A percentile compares a stretch with the other conserved stretches of the same genome.
These are phyloP conservation scores for Suillus subluteus DNA, from an alignment of 768 basidiomycete genomes.

Conservation along the genomic window DNA sequence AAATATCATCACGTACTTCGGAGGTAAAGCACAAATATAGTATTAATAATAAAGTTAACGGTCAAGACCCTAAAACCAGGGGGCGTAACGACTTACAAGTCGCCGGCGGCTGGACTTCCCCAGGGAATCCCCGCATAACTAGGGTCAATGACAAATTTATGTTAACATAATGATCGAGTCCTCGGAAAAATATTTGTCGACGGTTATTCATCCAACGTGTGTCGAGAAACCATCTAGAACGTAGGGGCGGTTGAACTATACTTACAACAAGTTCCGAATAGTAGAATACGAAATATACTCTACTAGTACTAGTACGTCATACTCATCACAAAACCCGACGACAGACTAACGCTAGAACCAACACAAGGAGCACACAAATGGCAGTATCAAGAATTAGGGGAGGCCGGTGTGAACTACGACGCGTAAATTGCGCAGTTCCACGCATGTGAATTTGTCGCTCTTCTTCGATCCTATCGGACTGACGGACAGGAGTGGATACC, in stretches of 20 bases:
- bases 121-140: conserved; percentile 6
- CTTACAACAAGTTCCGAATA: background rate
- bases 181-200: conserved; percentile 1
- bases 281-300: background rate
- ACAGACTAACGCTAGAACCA: conserved; percentile 70
- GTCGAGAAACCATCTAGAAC: conserved; percentile 1
- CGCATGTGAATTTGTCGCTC: conserved; percentile 15
- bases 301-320: background rate
- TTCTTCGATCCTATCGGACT: conserved; percentile 18
- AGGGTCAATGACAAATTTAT: conserved; percentile 1
- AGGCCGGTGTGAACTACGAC: conserved; percentile 39
- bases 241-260: too few relatives aligned
- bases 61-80: background rate
- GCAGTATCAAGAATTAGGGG: conserved; percentile 73
- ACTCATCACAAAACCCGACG: conserved; percentile 50
- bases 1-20: background rate
- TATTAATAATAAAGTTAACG: background rate
- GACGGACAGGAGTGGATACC: conserved; percentile 18
- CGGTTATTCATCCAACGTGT: background rate
- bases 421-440: conserved; percentile 21
- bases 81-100: background rate
- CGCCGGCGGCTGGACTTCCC: background rate
- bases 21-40: background rate
- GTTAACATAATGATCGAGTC: conserved; percentile 9
- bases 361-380: conserved; percentile 71